phyloP scores from a whole-genome alignment of 2,329 filamentous ascomycete genomes.

The Penicillium rolfsii region DNA sequence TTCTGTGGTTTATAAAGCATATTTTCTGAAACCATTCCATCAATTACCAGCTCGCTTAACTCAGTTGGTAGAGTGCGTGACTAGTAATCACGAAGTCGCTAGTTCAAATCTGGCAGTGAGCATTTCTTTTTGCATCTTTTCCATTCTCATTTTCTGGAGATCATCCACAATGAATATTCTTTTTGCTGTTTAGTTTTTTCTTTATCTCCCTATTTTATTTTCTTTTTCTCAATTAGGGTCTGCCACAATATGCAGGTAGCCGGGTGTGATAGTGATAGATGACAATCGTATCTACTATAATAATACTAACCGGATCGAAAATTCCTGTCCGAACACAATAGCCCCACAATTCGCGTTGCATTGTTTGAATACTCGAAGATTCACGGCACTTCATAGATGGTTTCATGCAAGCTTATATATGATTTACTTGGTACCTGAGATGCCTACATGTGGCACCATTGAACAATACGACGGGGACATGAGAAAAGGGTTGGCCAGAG shows the following conservation, averaged over 20 bases:
- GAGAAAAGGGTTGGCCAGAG: too few species aligned
- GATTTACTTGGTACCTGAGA: too few species aligned
- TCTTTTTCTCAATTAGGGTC: not conserved
- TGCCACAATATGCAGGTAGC: not conserved
- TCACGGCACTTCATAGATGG: too few species aligned
- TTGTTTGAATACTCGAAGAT: too few species aligned
- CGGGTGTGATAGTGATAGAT: not conserved
- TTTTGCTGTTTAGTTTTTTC: not conserved
- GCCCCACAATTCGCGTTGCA: too few species aligned
- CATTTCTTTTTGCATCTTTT: not conserved
- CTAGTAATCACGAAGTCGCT: slow-evolving; percentile 11
- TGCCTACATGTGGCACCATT: too few species aligned
- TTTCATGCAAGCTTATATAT: too few species aligned
- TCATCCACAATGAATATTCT: not conserved
- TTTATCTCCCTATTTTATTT: not conserved
- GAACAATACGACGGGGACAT: too few species aligned
- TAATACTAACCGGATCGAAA: too few species aligned
- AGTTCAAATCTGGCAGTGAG: slow-evolving; percentile 11
- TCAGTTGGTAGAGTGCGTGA: slow-evolving; percentile 11
- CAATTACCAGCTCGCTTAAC: slow-evolving; percentile 7
- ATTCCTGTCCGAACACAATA: too few species aligned
- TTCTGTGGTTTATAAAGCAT: not conserved
- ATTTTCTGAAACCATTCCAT: not conserved
- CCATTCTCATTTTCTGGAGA: not conserved
- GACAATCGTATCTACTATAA: not conserved